Evolutionary conservation across 805 yeast genomes (phyloP), one percentile per base, ranked within the genome.

Genomic region (Blastobotrys muscicola): DNA sequence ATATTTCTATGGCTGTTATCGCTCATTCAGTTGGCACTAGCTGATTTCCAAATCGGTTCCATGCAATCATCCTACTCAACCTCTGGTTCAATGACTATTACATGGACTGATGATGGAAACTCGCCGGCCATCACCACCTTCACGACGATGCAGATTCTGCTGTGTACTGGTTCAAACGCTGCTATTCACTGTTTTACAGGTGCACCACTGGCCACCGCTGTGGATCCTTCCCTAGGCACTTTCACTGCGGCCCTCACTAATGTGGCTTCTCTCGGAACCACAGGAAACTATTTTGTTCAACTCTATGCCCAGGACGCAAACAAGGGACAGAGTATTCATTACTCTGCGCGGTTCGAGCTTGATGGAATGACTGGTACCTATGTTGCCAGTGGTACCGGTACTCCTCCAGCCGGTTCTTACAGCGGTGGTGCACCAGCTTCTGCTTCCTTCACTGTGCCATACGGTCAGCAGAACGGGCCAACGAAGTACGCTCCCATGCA

Each of bases 401-500:
- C 57, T 1, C 57, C 53, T 9, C 50, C 70, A 6, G 67, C 71
- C 35, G 78, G 81, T 33, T 60, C 45, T 32, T 42, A 58, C 50
- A 49, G 56, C 38, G 48, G 68, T 13, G 60, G 69, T 5, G 68
- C 47, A 35, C 64, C 77, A 0, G 62, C 59, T 9, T 79, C 86
- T 2, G 82, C 80, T 2, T 20, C 26, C 26, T 20, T 20, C 26
- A 20, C 26, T 20, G 66, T 87, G 5, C 73, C 94, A 2, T 90
- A 89, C 65, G 74, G 85, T 2, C 50, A 54, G 53, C 97, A 90
- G 66, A 81, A 92, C 0, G 95, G 95, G 29, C 62, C 53, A 14
- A 76, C 84, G 8, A 74, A 89, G 54, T 85, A 65, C 61, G 97
- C 97, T 1, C 96, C 97, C 42, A 85, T 87, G 95, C 97, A 89